These are phyloP conservation scores for Spongospora subterranea DNA, from an alignment of 208 protist genomes.

Conservation along the genomic window DNA sequence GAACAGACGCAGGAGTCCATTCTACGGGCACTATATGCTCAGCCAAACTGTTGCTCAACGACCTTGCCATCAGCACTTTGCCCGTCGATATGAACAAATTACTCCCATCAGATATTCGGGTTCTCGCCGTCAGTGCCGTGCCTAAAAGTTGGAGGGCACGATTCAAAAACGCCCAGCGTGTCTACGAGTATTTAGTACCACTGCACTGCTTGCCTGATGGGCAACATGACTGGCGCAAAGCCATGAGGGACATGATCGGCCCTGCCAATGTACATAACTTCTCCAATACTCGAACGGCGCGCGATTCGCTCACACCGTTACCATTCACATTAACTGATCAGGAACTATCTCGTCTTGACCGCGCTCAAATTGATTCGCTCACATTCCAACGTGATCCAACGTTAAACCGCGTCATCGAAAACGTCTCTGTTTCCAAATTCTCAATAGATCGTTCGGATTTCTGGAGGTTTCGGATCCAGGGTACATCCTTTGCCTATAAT, in stretches of 20 bases:
- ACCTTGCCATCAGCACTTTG: neutral
- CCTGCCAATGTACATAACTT: constrained; percentile 54
- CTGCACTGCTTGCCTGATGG: neutral
- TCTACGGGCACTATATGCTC: constrained; percentile 31
- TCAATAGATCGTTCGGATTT: neutral
- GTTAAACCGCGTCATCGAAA: neutral
- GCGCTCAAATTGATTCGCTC: neutral
- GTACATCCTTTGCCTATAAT: constrained; percentile 47
- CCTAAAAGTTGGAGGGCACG: constrained; percentile 30
- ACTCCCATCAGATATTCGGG: neutral
- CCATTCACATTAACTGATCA: constrained; percentile 26
- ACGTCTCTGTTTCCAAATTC: neutral
- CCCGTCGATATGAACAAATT: neutral
- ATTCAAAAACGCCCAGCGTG: neutral
- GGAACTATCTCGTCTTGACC: neutral
- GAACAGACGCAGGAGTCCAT: constrained; percentile 41
- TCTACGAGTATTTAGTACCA: constrained; percentile 36
- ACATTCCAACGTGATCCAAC: constrained; percentile 15
- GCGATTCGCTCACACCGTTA: neutral
- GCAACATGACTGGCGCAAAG: neutral
- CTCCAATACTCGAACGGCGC: neutral
- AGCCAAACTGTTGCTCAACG: constrained; percentile 26
- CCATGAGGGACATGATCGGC: neutral
- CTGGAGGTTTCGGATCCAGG: neutral
- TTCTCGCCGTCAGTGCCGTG: neutral